Evolutionary conservation across 2,329 filamentous ascomycete genomes (phyloP), one percentile per base, ranked within the genome.

Genomic region (Ophiocordyceps camponoti-floridani): DNA sequence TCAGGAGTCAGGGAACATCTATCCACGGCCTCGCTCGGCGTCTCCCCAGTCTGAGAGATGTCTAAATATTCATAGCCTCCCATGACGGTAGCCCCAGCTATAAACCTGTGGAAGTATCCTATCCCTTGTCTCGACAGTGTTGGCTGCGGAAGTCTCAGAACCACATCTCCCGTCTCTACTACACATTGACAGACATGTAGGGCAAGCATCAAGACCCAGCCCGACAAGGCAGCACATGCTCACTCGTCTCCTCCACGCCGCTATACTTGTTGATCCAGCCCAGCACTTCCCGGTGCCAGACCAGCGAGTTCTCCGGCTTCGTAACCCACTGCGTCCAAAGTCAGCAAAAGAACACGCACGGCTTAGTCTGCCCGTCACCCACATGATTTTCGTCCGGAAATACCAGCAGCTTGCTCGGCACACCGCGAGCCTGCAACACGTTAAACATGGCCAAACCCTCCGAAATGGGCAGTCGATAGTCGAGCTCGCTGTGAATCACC

Each of bases 371-470:
- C 26, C 10, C 14, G 9, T 37, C 41, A 54, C 62, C 61, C 54
- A 64, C 62, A 48, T 77, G 73, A 51, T 76, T 76, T 59, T 77
- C 89, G 70, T 73, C 86, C 0, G 85, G 84, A 57, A 94, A 94
- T 18, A 78, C 80, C 51, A 94, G 56, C 50, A 94, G 76, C 51
- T 81, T 78, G 59, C 84, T 91, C 18, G 84, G 79, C 1, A 94
- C 72, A 0, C 77, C 77, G 44, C 73, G 73, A 23, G 77, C 74
- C 62, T 94, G 87, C 28, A 94, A 66, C 8, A 87, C 79, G 50
- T 94, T 93, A 65, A 94, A 94, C 44, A 85, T 82, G 2, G 83
- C 75, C 44, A 94, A 62, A 0, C 87, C 88, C 60, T 95, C 89
- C 0, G 81, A 77, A 45, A 96, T 79, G 1, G 87, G 82, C 26